phyloP scores from a whole-genome alignment of 1,284 basidiomycete species.

The Ustilago hordei region DNA sequence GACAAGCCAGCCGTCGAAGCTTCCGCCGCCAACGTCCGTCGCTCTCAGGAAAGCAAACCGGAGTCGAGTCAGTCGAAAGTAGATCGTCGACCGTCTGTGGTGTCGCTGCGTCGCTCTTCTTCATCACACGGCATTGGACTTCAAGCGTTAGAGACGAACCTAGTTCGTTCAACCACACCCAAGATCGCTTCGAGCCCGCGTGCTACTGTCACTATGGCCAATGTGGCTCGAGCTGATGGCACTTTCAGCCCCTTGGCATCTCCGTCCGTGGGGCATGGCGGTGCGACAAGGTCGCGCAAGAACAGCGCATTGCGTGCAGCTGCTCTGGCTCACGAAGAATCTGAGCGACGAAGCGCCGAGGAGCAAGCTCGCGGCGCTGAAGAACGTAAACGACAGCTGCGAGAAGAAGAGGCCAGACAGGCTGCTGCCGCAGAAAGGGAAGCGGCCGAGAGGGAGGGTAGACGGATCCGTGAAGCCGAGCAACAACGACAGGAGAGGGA shows the following conservation, averaged over 20 bases:
- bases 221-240: conserved; percentile 29
- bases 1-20: background rate
- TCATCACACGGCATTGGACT: conserved; percentile 53
- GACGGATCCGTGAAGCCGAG: conserved; percentile 17
- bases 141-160: conserved; percentile 46
- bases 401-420: conserved; percentile 28
- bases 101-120: conserved; percentile 33
- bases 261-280: conserved; percentile 16
- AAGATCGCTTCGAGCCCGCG: conserved; percentile 21
- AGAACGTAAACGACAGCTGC: conserved; percentile 25
- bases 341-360: conserved; percentile 36
- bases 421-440: conserved; percentile 34
- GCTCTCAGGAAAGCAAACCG: conserved; percentile 3
- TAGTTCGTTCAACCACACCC: conserved; percentile 41
- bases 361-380: conserved; percentile 34
- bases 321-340: conserved; percentile 45
- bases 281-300: conserved; percentile 38
- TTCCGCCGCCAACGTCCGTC: background rate
- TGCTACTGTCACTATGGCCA: conserved; percentile 23
- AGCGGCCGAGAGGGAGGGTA: conserved; percentile 17
- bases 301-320: conserved; percentile 50
- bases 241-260: conserved; percentile 30
- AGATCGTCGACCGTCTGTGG: conserved; percentile 13
- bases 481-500: conserved; percentile 41
- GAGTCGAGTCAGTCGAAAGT: conserved; percentile 2